Evolutionary conservation across 805 yeast species (phyloP).

Genomic region (Ogataea trehaloabstinens): DNA sequence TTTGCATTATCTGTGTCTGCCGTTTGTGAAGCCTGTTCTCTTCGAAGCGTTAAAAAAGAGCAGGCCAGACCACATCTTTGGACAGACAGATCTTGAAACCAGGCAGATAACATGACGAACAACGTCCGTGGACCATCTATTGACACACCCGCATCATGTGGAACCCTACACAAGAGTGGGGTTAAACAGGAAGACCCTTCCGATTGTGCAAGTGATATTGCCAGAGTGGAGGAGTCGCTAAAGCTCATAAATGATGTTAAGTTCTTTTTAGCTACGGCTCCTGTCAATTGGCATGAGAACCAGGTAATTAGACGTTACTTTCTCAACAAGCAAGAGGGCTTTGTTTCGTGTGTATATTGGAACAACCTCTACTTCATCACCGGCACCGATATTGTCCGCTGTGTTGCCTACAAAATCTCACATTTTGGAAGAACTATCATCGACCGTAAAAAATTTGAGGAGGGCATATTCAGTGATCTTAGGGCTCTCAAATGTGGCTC

Average conservation of each 20-base stretch:
- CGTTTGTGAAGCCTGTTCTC: no score
- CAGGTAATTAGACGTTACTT: constrained; percentile 85
- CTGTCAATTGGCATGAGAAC: constrained; percentile 88
- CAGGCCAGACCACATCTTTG: no score
- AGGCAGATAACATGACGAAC: no score
- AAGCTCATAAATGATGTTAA: constrained; percentile 73
- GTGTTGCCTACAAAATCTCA: constrained; percentile 82
- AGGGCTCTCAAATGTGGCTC: constrained; percentile 82
- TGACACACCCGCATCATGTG: no score
- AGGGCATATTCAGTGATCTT: constrained; percentile 90
- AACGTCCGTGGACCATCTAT: no score
- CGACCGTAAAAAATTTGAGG: constrained; percentile 94
- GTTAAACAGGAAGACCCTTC: no score
- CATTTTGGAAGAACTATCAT: constrained; percentile 83
- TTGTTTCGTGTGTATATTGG: constrained; percentile 92
- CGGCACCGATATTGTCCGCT: constrained; percentile 94
- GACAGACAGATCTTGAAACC: no score
- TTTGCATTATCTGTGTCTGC: no score
- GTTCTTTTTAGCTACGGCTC: constrained; percentile 88
- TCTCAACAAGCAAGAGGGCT: constrained; percentile 84
- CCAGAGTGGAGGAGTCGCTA: constrained; percentile 43
- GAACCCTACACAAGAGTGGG: no score
- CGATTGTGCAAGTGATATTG: not conserved
- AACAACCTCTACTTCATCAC: constrained; percentile 85
- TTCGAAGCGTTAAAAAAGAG: no score